A percentile compares a stretch with the other conserved stretches of the same genome.
phyloP scores from a whole-genome alignment of 2,329 filamentous ascomycete genomes.

The Trichoderma sp. region DNA sequence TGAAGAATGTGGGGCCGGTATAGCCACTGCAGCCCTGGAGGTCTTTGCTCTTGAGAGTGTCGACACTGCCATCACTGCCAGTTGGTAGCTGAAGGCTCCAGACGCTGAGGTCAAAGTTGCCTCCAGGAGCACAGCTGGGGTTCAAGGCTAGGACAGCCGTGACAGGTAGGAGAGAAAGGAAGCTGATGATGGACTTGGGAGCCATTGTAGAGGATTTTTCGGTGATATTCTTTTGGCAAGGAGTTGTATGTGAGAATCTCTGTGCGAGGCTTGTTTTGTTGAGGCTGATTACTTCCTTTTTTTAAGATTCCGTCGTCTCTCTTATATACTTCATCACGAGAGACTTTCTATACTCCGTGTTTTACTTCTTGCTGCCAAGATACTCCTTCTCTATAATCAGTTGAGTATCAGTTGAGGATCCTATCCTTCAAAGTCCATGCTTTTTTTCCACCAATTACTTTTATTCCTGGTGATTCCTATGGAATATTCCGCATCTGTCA shows the following conservation, averaged over 20 bases:
- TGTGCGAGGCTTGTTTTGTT: background rate
- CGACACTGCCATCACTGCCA: conserved; percentile 26
- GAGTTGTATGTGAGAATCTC: background rate
- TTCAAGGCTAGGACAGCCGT: conserved; percentile 12
- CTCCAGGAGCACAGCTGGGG: conserved; percentile 20
- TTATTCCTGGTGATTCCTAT: background rate
- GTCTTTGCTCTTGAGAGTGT: conserved; percentile 30
- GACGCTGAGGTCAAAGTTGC: conserved; percentile 35
- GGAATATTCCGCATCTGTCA: background rate
- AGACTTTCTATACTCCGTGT: background rate
- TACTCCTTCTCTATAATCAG: background rate
- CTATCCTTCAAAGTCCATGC: background rate
- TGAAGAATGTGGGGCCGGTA: conserved; percentile 37
- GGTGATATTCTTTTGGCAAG: background rate
- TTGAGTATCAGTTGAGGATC: background rate
- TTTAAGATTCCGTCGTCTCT: background rate
- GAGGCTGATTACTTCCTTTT: background rate
- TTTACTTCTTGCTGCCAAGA: background rate
- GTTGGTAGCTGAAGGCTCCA: conserved; percentile 42
- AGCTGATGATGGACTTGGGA: background rate
- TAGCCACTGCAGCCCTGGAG: conserved; percentile 39
- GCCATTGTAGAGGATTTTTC: background rate
- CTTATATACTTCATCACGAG: background rate
- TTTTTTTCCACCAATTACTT: conserved; percentile 15
- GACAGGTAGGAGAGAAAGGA: background rate